These are phyloP conservation scores for Russula olivacea DNA, from an alignment of 768 basidiomycete species.

Conservation along the genomic window DNA sequence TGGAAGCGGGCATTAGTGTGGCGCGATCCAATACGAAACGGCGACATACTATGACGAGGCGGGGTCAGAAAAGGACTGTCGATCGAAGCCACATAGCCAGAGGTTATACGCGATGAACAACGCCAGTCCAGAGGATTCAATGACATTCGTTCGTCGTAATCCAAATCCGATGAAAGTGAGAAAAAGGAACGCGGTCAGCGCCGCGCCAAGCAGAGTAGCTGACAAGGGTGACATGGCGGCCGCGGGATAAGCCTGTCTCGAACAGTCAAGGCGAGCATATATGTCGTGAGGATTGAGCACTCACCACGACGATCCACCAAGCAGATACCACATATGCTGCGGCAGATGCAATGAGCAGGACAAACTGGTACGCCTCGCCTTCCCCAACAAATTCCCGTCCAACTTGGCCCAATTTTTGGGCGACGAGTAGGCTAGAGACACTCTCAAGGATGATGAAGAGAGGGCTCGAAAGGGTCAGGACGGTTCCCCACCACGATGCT, in stretches of 20 bases:
- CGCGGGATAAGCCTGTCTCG: constrained; percentile 65
- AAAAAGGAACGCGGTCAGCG: constrained; percentile 84
- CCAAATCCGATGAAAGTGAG: constrained; percentile 89
- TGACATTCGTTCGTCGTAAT: constrained; percentile 82
- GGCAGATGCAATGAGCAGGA: constrained; percentile 67
- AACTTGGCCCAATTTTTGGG: constrained; percentile 72
- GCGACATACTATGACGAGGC: constrained; percentile 70
- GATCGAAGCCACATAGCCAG: constrained; percentile 83
- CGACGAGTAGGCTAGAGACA: constrained; percentile 75
- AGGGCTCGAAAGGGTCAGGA: constrained; percentile 66
- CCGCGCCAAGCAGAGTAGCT: constrained; percentile 83
- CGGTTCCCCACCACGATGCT: constrained; percentile 65
- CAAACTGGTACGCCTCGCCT: constrained; percentile 73
- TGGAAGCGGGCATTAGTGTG: constrained; percentile 28
- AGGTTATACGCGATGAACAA: constrained; percentile 87
- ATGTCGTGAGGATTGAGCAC: constrained; percentile 30
- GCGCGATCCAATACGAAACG: constrained; percentile 2
- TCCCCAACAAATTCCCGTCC: constrained; percentile 67
- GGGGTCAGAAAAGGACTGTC: constrained; percentile 63
- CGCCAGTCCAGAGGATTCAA: constrained; percentile 84
- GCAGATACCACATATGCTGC: constrained; percentile 75
- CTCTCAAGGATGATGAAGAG: constrained; percentile 80
- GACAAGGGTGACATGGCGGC: constrained; percentile 81
- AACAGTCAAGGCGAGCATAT: neutral
- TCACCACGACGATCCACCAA: constrained; percentile 79